Percentiles rank a stretch among this genome's conserved stretches.
phyloP scores from a whole-genome alignment of 1,284 basidiomycete genomes.

The Sanghuangporus sanghuang region DNA sequence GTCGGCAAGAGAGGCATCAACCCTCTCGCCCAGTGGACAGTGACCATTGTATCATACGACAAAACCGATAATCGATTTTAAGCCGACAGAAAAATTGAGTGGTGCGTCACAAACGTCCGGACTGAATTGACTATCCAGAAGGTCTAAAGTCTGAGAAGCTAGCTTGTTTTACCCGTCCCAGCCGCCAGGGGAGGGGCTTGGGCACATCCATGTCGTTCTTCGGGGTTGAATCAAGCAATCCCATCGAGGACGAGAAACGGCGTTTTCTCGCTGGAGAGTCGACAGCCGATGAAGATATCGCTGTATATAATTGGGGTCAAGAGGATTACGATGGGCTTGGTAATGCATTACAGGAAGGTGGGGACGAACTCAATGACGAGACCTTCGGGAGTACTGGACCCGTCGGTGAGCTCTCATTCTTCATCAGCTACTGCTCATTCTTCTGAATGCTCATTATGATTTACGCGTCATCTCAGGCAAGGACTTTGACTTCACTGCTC shows the following conservation, averaged over 20 bases:
- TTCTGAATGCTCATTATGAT: neutral
- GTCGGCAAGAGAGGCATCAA: neutral
- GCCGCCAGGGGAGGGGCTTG: neutral
- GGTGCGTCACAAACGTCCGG: neutral
- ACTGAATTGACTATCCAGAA: no score
- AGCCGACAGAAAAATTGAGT: neutral
- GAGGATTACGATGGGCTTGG: conserved; percentile 89
- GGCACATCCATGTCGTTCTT: conserved; percentile 67
- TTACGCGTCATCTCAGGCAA: conserved; percentile 48
- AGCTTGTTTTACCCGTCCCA: neutral
- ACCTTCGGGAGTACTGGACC: conserved; percentile 78
- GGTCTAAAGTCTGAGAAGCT: neutral
- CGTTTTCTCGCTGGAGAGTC: conserved; percentile 45
- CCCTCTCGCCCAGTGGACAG: neutral
- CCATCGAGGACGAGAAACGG: conserved; percentile 58
- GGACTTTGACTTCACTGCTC: conserved; percentile 84
- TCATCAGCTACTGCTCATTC: neutral
- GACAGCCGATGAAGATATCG: conserved; percentile 70
- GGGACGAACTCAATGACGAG: conserved; percentile 92
- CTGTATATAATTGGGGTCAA: conserved; percentile 85
- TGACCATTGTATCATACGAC: neutral
- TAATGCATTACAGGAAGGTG: conserved; percentile 80
- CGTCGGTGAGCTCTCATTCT: conserved; percentile 52
- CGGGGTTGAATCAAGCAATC: conserved; percentile 56
- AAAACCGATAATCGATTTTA: neutral